Base-by-base conservation (phyloP, 805 yeast genomes). In the Zygosaccharomyces rouxii region DNA sequence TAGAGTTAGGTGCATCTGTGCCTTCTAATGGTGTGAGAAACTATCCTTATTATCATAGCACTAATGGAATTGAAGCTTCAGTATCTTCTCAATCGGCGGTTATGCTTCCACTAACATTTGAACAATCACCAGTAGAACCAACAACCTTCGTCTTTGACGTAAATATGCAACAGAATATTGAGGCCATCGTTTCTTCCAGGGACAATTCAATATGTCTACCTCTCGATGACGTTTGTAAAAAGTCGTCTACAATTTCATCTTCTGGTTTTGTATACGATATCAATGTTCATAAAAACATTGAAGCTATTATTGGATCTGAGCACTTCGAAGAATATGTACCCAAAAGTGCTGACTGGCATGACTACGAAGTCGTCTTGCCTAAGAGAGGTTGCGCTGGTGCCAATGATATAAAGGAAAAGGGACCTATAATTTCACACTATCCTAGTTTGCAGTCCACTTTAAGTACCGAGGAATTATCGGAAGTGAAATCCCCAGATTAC, bases 251-350 rank as follows among this genome's bases (percentile, higher is more conserved):
- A 22, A 13, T 18, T 14, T 25, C 44, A 13, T 29, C 44, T 7
- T 41, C 44, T 11, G 26, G 14, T 23, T 41, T 41, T 18, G 37
- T 29, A 9, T 41, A 41, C 14, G 37, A 41, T 29, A 16, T 29
- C 6, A 33, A 41, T 19, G 10, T 29, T n/a, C 35, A 29, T 14
- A 13, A 18, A 5, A 29, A 41, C 13, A 29, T 18, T n/a, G 37
- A 41, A 9, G 37, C 44, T 21, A 28, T 41, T 23, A n/a, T 40
- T 10, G 21, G 9, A 11, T 14, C 35, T 11, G 33, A 28, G 1
- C 25, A 14, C 14, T 19, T 26, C n/a, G 33, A 28, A 19, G 25
- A 14, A 28, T 11, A 7, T 39, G 35, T 26, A 11, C 11, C 7
- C 10, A 23, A 14, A 6, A 29, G 19, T 10, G 28, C 33, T 19